Evolutionary conservation across 495 filamentous ascomycete species (phyloP), one percentile per base, ranked within the genome.

Genomic region (Penicillium turbatum): DNA sequence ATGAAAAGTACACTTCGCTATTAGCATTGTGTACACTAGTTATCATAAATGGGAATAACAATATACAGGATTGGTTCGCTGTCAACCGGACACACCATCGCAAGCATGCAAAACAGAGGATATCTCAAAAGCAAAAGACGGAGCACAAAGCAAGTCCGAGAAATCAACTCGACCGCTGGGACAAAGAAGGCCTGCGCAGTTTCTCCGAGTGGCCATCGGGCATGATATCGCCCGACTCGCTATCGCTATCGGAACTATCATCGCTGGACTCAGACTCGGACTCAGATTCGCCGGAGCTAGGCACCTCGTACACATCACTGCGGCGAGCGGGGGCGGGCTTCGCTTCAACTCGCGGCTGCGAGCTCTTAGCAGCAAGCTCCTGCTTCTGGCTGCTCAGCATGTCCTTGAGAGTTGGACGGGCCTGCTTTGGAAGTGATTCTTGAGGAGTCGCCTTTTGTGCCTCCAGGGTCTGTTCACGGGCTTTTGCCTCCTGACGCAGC

Each of bases 241-340:
- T 59, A 11, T 63, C 56, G 5, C 42, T 50, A 16, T 60, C 55
- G 21, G 53, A 47, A 24, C 59, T 49, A 19, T 45, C 54, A 16
- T 46, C 50, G 32, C 43, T 42, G 6, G 46, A 41, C 3, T 51
- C 48, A 6, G 40, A 46, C 2, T 37, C 44, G 0, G 53, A 43
- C 8, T 34, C 35, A 15, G 31, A 34, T 1, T 48, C 32, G n/a
- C 45, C 10, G 12, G 46, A 48, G 46, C 46, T 48, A 6, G 31
- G 46, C 12, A 37, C 46, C 12, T 48, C 46, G n/a, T 48, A 48
- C 7, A 48, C 46, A 48, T 48, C 21, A 27, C 8, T 6, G 13
- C 32, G 46, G 6, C 13, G 32, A 7, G 19, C 13, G 7, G 32
- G 32, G 19, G 46, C 46, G 8, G 46, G 13, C 32, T 48, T 36